Evolutionary conservation across 208 protist genomes (phyloP).

Genomic region (Perkinsela sp.): DNA sequence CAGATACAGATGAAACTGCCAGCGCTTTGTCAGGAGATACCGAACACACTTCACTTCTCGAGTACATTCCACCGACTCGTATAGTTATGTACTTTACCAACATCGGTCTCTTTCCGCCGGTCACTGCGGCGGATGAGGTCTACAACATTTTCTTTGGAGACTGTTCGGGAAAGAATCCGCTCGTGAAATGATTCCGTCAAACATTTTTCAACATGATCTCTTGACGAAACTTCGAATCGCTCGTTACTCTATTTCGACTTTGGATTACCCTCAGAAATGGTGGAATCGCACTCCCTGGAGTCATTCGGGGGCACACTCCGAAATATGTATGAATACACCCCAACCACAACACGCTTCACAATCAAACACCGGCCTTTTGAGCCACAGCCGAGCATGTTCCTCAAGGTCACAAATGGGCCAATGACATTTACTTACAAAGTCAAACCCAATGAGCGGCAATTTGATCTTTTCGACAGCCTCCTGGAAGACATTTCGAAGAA

Average conservation of each 20-base stretch:
- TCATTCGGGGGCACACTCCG: neutral
- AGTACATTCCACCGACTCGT: constrained; percentile 56
- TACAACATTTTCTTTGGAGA: constrained; percentile 61
- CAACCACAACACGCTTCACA: neutral
- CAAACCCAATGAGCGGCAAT: neutral
- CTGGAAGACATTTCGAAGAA: neutral
- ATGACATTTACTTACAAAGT: neutral
- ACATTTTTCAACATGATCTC: neutral
- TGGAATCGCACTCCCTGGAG: neutral
- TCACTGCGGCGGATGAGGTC: constrained; percentile 90
- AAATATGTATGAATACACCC: neutral
- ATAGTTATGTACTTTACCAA: constrained; percentile 90
- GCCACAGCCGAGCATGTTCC: neutral
- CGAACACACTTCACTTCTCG: constrained; percentile 3
- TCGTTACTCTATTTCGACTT: too few relatives aligned
- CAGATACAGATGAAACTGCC: constrained; percentile 9
- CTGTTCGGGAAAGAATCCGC: neutral
- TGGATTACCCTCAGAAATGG: neutral
- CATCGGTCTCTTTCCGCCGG: constrained; percentile 90
- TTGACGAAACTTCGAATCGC: too few relatives aligned
- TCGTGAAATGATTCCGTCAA: neutral
- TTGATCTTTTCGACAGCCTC: neutral
- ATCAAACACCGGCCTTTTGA: neutral
- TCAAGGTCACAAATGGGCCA: neutral
- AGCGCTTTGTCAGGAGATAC: too few relatives aligned